Conservation (phyloP, 257 asterid genomes). For the Cordia subcordata region DNA sequence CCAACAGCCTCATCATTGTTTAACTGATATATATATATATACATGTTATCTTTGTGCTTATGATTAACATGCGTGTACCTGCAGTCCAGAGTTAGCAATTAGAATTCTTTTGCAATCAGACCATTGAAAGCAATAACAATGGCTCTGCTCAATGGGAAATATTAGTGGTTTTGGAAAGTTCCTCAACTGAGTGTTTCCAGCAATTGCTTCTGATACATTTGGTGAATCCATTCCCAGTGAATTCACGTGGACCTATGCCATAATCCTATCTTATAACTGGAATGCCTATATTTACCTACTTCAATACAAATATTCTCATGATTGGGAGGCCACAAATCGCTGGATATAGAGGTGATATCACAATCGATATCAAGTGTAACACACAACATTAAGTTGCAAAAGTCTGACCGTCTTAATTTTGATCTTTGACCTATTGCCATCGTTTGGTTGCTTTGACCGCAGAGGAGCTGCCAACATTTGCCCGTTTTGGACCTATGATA, state of each 20-base stretch:
- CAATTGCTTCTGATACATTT: neutral
- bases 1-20: no score
- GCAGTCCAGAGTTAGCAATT: no score
- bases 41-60: no score
- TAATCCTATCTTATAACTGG: neutral
- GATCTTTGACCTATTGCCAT: constrained; percentile 34
- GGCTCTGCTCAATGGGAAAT: no score
- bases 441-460: constrained; percentile 38
- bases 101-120: no score
- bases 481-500: constrained; percentile 45
- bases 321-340: neutral
- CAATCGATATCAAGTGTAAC: neutral
- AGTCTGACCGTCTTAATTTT: no score
- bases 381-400: neutral
- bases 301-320: neutral
- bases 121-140: no score
- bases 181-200: no score
- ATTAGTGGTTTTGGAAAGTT: no score
- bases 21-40: no score
- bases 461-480: constrained; percentile 46
- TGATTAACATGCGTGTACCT: no score
- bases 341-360: neutral
- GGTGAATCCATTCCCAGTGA: no score
- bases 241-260: neutral
- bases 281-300: neutral